phyloP scores from a whole-genome alignment of 1,284 basidiomycete species.

The Puccinia sorghi region DNA sequence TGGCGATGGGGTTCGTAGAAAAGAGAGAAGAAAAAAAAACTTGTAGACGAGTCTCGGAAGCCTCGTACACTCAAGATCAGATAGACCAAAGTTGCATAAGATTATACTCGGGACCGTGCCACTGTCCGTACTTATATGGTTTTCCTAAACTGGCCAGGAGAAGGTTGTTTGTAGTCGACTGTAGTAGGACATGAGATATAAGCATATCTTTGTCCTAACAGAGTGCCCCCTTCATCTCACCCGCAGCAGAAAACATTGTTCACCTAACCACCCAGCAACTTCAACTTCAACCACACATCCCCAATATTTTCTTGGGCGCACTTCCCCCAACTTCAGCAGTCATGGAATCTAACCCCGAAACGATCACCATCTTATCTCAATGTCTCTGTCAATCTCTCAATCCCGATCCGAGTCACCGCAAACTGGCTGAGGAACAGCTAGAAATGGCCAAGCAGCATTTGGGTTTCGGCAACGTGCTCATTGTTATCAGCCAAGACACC shows the following conservation, averaged over 20 bases:
- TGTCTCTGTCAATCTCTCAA: constrained; percentile 44
- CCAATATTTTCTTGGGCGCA: background rate
- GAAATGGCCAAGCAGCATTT: constrained; percentile 32
- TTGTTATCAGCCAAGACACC: constrained; percentile 27
- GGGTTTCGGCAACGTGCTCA: constrained; percentile 35
- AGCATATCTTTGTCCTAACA: too few species aligned
- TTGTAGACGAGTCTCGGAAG: background rate
- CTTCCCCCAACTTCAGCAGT: background rate
- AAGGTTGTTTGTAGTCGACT: background rate
- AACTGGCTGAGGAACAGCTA: constrained; percentile 32
- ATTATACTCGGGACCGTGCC: background rate
- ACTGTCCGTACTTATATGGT: background rate
- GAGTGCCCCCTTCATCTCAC: too few species aligned
- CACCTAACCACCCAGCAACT: too few species aligned
- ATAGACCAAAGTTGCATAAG: background rate
- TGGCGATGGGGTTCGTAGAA: too few species aligned
- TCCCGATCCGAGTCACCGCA: constrained; percentile 30
- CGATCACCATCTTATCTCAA: constrained; percentile 32
- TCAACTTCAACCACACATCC: background rate
- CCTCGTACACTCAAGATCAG: background rate
- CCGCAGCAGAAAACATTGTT: too few species aligned
- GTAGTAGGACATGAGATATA: too few species aligned
- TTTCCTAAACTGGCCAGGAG: background rate
- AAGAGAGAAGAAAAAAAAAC: background rate
- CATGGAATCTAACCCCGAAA: constrained; percentile 19